A percentile compares a stretch with the other conserved stretches of the same genome.
Conservation (phyloP, 2,329 filamentous ascomycete species). For the Apiospora saccharicola region DNA sequence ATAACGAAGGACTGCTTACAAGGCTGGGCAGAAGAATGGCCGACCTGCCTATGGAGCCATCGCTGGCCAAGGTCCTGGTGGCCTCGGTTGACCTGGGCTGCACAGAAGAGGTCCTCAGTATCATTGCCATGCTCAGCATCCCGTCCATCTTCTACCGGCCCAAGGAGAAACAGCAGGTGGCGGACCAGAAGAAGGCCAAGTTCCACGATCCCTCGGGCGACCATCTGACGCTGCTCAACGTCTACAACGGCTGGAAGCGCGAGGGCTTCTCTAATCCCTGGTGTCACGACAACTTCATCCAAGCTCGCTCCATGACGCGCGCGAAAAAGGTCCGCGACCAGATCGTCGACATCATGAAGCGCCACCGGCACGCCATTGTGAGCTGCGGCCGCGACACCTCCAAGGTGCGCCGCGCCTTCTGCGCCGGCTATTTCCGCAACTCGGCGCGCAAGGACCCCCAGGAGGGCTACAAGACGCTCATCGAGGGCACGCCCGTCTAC, state of each 20-base stretch:
- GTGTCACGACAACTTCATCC: conserved; percentile 98
- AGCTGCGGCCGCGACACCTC: conserved; percentile 89
- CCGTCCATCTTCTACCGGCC: conserved; percentile 91
- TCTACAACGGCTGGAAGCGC: conserved; percentile 96
- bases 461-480: conserved; percentile 97
- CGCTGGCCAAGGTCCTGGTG: conserved; percentile 89
- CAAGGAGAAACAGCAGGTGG: conserved; percentile 95
- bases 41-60: conserved; percentile 97
- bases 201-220: conserved; percentile 96
- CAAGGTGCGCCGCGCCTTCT: conserved; percentile 87
- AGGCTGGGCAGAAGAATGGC: conserved; percentile 96
- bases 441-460: conserved; percentile 92
- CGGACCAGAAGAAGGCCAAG: conserved; percentile 96
- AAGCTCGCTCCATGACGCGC: conserved; percentile 85
- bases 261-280: conserved; percentile 83
- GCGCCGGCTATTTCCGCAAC: conserved; percentile 95
- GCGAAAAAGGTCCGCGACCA: conserved; percentile 94
- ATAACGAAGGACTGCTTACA: conserved; percentile 94
- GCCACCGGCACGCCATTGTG: conserved; percentile 82
- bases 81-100: conserved; percentile 86
- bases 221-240: conserved; percentile 92
- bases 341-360: conserved; percentile 90
- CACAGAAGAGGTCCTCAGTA: conserved; percentile 91
- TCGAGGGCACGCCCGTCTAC: conserved; percentile 93
- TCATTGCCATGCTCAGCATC: conserved; percentile 92